Evolutionary conservation across 2,329 filamentous ascomycete genomes (phyloP).

Genomic region (Aureobasidium lini): DNA sequence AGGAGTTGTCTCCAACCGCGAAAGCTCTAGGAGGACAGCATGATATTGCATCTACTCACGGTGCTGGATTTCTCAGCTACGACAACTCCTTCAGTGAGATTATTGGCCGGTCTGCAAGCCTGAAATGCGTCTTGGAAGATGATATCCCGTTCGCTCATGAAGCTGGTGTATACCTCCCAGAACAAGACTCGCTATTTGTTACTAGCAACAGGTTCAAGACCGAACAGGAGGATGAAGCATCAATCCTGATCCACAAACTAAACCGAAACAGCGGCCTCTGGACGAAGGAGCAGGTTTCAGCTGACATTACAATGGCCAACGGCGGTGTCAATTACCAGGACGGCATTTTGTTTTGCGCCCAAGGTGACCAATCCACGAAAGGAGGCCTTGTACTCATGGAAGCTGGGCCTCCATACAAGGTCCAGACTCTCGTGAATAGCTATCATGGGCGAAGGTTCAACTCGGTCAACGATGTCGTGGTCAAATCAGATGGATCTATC

Average conservation of each 20-base stretch:
- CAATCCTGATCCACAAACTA: conserved; percentile 23
- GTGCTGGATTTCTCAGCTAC: conserved; percentile 22
- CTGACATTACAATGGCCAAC: conserved; percentile 38
- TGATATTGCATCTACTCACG: background rate
- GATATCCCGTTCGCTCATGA: conserved; percentile 32
- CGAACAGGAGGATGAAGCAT: conserved; percentile 9
- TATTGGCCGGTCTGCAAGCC: conserved; percentile 19
- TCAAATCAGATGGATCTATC: conserved; percentile 39
- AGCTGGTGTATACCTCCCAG: conserved; percentile 28
- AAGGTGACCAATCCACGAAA: conserved; percentile 20
- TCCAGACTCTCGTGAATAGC: conserved; percentile 44
- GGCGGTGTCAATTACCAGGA: conserved; percentile 42
- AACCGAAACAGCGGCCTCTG: conserved; percentile 13
- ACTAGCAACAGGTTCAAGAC: conserved; percentile 31
- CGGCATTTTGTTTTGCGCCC: conserved; percentile 27
- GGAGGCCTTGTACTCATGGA: conserved; percentile 21
- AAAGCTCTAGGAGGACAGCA: background rate
- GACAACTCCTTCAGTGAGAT: conserved; percentile 22
- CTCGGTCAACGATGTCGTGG: conserved; percentile 51
- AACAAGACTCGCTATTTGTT: conserved; percentile 34
- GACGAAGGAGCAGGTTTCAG: conserved; percentile 25
- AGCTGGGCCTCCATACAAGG: conserved; percentile 19
- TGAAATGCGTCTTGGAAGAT: conserved; percentile 20
- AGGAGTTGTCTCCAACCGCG: background rate
- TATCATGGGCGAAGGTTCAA: conserved; percentile 55